These are phyloP conservation scores for Tolypocladium album DNA, from an alignment of 2,329 filamentous ascomycete species.

Conservation along the genomic window DNA sequence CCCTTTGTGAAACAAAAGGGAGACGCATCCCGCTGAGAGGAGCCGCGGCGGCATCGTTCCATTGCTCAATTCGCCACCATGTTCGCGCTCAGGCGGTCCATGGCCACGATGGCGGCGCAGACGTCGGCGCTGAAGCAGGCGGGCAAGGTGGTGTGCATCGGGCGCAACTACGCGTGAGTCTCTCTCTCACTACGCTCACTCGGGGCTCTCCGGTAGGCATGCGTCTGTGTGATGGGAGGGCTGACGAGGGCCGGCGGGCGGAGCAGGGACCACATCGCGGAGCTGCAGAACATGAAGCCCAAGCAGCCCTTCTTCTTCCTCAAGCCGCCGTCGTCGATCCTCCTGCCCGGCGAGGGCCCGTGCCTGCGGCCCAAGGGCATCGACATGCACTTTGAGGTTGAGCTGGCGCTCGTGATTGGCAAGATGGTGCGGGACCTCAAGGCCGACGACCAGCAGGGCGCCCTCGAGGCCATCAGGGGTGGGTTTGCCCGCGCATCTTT, in stretches of 20 bases:
- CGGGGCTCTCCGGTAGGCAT: too few species aligned
- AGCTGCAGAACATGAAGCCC: slow-evolving; percentile 77
- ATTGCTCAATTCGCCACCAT: slow-evolving; percentile 9
- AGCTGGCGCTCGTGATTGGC: slow-evolving; percentile 82
- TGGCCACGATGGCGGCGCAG: slow-evolving; percentile 28
- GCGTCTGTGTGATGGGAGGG: neutral
- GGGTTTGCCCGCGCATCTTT: slow-evolving; percentile 17
- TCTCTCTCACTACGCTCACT: neutral
- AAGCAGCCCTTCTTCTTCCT: slow-evolving; percentile 99
- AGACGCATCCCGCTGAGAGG: neutral
- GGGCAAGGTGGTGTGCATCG: slow-evolving; percentile 82
- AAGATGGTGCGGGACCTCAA: slow-evolving; percentile 68
- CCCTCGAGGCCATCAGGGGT: slow-evolving; percentile 75
- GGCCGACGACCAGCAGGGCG: slow-evolving; percentile 61
- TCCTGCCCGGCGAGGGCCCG: slow-evolving; percentile 67
- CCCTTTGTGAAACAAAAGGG: neutral
- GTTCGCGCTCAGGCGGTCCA: slow-evolving; percentile 24
- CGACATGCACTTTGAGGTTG: slow-evolving; percentile 87
- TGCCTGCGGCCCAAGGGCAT: slow-evolving; percentile 75
- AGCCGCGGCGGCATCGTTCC: neutral
- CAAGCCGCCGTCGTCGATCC: slow-evolving; percentile 81
- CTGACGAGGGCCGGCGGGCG: neutral
- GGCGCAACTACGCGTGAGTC: slow-evolving; percentile 86
- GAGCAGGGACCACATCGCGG: slow-evolving; percentile 76
- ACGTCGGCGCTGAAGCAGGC: slow-evolving; percentile 41